Base-by-base conservation (phyloP, 2,329 filamentous ascomycete species). In the Gnomoniopsis smithogilvyi region DNA sequence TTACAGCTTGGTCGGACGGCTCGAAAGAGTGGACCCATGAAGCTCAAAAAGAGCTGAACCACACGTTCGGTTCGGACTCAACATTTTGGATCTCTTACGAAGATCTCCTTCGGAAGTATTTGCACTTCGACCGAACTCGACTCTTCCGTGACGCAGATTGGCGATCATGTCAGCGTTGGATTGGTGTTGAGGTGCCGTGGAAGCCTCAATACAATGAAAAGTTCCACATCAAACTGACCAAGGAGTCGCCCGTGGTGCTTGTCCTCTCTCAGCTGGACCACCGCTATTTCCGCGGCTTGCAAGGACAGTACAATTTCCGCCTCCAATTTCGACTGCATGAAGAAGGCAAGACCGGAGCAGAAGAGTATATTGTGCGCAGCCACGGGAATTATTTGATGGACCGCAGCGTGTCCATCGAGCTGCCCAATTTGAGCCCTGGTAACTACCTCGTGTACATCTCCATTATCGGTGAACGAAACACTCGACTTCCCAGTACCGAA, bases 1-100 rank as follows among this genome's bases (percentile, higher is more conserved):
- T 15, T 4, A 41, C 22, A 56, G 79, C 89, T 1, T 95, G 91
- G 90, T 80, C 78, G 3, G 91, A 95, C 67, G 91, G 91, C 0
- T 91, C 88, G 7, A 89, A 91, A 66, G 87, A 94, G 71, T 96
- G 91, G 91, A 94, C 89, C 1, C 79, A 89, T 0, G 87, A 92
- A 64, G 91, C 88, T 83, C 86, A 94, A 73, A 74, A 85, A 61
- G 86, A 88, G 66, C 79, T 95, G 1, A 79, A 82, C 49, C 89
- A 93, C 69, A 85, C 82, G 46, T 93, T 93, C 65, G 89, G 90
- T 43, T 88, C 91, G 64, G 90, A 93, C 65, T 90, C 89, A 24
- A 84, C 80, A 49, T 85, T 84, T 62, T 84, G 82, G 82, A 85
- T 84, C 66, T 76, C 80, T 2, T 85, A 85, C 65, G 75, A 80